phyloP scores from a whole-genome alignment of 176 grass and related monocot genomes.

The Elymus sibiricus region DNA sequence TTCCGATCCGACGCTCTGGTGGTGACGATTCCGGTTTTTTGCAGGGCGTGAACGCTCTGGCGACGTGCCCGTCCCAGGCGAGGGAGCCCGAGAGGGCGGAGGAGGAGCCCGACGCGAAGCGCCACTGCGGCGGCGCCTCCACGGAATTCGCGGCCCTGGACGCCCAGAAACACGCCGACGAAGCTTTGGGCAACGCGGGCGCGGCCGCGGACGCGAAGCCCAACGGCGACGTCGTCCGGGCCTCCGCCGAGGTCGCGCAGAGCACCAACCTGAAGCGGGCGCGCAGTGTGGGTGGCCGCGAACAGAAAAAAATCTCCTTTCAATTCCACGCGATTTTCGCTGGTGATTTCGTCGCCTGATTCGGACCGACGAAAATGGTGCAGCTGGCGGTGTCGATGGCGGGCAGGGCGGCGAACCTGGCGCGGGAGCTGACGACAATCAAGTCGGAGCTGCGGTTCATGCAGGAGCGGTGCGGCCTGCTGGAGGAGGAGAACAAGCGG shows the following conservation, averaged over 20 bases:
- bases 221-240: not conserved
- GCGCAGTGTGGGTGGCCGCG: slow-evolving; percentile 24
- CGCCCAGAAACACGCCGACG: not conserved
- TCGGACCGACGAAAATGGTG: not conserved
- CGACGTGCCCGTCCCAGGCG: slow-evolving; percentile 13
- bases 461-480: slow-evolving; percentile 74
- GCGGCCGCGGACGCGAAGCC: not conserved
- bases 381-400: slow-evolving; percentile 89
- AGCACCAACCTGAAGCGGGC: slow-evolving; percentile 57
- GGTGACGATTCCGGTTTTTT: no score
- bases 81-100: slow-evolving; percentile 5
- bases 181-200: not conserved
- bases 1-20: not conserved
- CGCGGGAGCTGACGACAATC: slow-evolving; percentile 81
- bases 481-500: slow-evolving; percentile 88
- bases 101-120: slow-evolving; percentile 34
- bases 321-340: no score
- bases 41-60: slow-evolving; percentile 36
- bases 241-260: slow-evolving; percentile 34
- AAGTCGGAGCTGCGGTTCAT: slow-evolving; percentile 82
- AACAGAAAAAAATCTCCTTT: not conserved
- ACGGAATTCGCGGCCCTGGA: not conserved
- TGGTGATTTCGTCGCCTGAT: not conserved
- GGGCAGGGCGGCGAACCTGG: slow-evolving; percentile 61
- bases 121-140: not conserved